Base-by-base conservation (phyloP, 345 rosid genomes). In the Laguncularia racemosa region DNA sequence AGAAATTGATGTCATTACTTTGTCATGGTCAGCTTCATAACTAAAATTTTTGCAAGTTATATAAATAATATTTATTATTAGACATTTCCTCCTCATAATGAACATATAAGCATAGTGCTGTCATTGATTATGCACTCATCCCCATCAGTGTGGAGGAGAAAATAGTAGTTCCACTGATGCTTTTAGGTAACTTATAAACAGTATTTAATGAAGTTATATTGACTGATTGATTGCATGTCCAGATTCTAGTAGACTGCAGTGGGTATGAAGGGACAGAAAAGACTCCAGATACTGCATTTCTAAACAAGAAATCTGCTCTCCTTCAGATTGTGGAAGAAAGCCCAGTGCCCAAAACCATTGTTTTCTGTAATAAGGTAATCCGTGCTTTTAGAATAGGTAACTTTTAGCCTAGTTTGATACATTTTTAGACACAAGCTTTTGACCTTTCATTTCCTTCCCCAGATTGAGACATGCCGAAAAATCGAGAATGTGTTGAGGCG, bases 391-490 rank as follows among this genome's bases (percentile, higher is more conserved):
- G 17, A 44, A 4, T 20, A 5, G 33, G 50, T 48, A 57, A 49
- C 55, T 67, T 61, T n/a, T 23, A 18, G 46, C 17, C 18, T 44
- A 17, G 46, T 52, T 12, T 33, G 6, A 33, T 33, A 33, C 7
- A 10, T 4, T 33, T 33, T 11, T 20, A 43, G 11, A 48, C 45
- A 17, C 15, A 26, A 40, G 4, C 16, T 13, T 15, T 61, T 13
- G 8, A 20, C 4, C 40, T 14, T 18, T 53, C 38, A 26, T 53
- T 56, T 46, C 38, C 53, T 59, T 64, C 45, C 58, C 46, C 84
- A 89, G 96, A 86, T 89, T 40, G 98, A 92, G 76, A 86, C 98
- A 52, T 92, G 98, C 77, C 81, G 98, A 73, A 86, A 92, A 76
- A 91, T 92, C 23, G 96, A 92, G 87, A 92, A 89, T 68, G 73